Base-by-base conservation (phyloP, 768 basidiomycete genomes). In the Goffeauzyma gilvescens region DNA sequence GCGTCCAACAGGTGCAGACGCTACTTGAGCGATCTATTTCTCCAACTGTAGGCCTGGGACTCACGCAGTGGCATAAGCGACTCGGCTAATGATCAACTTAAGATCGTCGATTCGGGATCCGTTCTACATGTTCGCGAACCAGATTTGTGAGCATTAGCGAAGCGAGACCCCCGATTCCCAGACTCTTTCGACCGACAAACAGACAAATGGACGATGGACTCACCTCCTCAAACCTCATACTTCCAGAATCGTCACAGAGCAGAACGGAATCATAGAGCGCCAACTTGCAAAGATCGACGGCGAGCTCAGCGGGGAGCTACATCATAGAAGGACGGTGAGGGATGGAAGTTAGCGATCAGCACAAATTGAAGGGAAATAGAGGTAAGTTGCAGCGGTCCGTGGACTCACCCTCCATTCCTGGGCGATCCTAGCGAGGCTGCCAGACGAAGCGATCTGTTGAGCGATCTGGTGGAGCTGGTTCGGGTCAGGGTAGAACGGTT, bases 41-140 rank as follows among this genome's bases (percentile, higher is more conserved):
- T n/a, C n/a, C n/a, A n/a, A n/a, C n/a, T n/a, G n/a, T n/a, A n/a
- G n/a, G n/a, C n/a, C n/a, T n/a, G n/a, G n/a, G n/a, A n/a, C n/a
- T n/a, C n/a, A 51, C 5, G 55, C 54, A 15, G 59, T 53, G 8
- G 63, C 66, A 38, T 52, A 66, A n/a, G 65, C 65, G 32, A 66
- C 63, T 41, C 65, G 49, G 20, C 55, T 57, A 20, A 65, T 38
- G 49, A 66, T 54, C 54, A 67, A 48, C 54, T 66, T 66, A 27
- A 67, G 49, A 44, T 68, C 67, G 38, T 67, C 66, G 43, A 68
- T 67, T 30, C 67, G 53, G 39, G 65, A 61, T 21, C 67, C 67
- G 14, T 54, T 45, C 51, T n/a, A n/a, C n/a, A n/a, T n/a, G n/a
- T n/a, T n/a, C n/a, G n/a, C n/a, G n/a, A n/a, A n/a, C n/a, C n/a